Evolutionary conservation across 2,329 filamentous ascomycete species (phyloP).

Genomic region (Phialophora chinensis): DNA sequence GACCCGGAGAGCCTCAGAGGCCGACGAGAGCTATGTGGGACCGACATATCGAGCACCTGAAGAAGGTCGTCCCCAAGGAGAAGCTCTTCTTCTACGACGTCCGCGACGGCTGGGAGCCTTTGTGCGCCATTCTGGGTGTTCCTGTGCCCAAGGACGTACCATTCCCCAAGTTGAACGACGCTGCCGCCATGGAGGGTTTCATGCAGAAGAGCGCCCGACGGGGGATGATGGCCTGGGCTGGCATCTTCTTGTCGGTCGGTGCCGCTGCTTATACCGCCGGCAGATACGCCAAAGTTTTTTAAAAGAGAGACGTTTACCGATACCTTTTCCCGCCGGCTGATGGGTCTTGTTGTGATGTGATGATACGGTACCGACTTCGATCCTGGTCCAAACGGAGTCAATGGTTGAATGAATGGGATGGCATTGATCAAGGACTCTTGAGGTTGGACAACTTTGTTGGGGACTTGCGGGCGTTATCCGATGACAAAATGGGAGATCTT

Average conservation of each 20-base stretch:
- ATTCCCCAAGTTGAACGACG: conserved; percentile 40
- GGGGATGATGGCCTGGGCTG: conserved; percentile 43
- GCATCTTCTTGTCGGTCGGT: conserved; percentile 37
- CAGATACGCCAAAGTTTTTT: conserved; percentile 28
- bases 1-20: conserved; percentile 34
- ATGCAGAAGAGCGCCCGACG: conserved; percentile 40
- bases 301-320: conserved; percentile 11
- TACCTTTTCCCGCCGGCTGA: neutral
- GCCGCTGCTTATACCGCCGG: conserved; percentile 27
- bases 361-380: neutral
- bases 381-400: neutral
- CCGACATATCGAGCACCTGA: conserved; percentile 39
- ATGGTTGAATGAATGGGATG: neutral
- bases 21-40: conserved; percentile 38
- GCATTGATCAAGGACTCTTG: neutral
- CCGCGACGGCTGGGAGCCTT: conserved; percentile 41
- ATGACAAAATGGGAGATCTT: neutral
- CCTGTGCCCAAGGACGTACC: conserved; percentile 40
- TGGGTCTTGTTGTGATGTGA: neutral
- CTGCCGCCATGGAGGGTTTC: conserved; percentile 37
- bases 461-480: neutral
- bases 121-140: conserved; percentile 40
- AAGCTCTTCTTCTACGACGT: conserved; percentile 48
- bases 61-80: conserved; percentile 41
- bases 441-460: neutral